Evolutionary conservation across 2,329 filamentous ascomycete genomes (phyloP).

Genomic region (Colletotrichum kahawae): DNA sequence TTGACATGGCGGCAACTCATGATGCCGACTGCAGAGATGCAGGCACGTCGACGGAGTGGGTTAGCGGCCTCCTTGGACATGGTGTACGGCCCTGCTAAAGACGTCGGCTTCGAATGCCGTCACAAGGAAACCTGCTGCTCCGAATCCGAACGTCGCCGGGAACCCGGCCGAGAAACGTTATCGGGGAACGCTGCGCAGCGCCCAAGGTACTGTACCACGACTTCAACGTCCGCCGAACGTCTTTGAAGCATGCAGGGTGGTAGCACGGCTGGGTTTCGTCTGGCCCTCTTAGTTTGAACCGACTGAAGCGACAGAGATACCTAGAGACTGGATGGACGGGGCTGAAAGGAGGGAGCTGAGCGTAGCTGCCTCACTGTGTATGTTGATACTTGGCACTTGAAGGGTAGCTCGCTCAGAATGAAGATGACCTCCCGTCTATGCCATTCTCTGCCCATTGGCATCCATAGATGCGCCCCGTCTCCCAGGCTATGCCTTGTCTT

Average conservation of each 20-base stretch:
- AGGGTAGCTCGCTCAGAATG: too few species aligned
- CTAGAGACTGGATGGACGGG: not conserved
- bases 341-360: not conserved
- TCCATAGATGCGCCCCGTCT: not conserved
- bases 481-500: not conserved
- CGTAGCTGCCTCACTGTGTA: not conserved
- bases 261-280: not conserved
- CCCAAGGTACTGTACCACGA: not conserved
- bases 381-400: too few species aligned
- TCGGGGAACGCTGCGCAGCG: not conserved
- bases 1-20: not conserved
- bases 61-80: not conserved
- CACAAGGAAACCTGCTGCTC: not conserved
- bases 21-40: not conserved
- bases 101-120: not conserved
- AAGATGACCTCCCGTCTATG: too few species aligned
- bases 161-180: conserved; percentile 1
- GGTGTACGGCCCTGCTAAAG: not conserved
- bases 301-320: not conserved
- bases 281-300: not conserved
- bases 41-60: not conserved
- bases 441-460: too few species aligned
- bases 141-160: not conserved
- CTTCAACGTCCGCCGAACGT: too few species aligned
- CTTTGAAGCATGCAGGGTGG: not conserved